Evolutionary conservation across 1,284 basidiomycete genomes (phyloP).

Genomic region (Melampsora larici-populina): DNA sequence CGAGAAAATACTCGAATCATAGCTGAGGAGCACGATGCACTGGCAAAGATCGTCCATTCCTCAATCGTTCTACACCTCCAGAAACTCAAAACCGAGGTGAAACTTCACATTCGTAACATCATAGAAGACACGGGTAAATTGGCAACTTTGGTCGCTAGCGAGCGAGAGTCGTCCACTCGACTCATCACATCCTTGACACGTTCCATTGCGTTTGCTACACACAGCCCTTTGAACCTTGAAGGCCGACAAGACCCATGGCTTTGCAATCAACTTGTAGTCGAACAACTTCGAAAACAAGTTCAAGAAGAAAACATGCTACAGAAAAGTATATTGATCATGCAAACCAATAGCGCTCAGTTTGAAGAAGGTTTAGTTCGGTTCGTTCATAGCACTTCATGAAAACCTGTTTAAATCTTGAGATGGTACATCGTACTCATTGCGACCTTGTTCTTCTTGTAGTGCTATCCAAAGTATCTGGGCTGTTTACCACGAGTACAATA

Average conservation of each 20-base stretch:
- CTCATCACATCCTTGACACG: slow-evolving; percentile 83
- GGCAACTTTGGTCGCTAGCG: slow-evolving; percentile 85
- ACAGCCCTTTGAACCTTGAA: slow-evolving; percentile 83
- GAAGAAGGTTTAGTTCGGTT: slow-evolving; percentile 91
- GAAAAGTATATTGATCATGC: slow-evolving; percentile 98
- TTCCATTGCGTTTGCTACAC: slow-evolving; percentile 85
- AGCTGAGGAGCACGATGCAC: slow-evolving; percentile 93
- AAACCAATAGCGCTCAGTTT: slow-evolving; percentile 92
- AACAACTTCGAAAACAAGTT: slow-evolving; percentile 82
- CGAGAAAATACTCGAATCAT: slow-evolving; percentile 86
- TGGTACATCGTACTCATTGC: background rate
- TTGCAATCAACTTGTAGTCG: slow-evolving; percentile 73
- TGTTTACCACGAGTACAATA: slow-evolving; percentile 94
- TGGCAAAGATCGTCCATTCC: slow-evolving; percentile 91
- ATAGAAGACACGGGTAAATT: slow-evolving; percentile 65
- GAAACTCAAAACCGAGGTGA: slow-evolving; percentile 89
- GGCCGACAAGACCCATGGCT: slow-evolving; percentile 79
- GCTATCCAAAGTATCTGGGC: slow-evolving; percentile 89
- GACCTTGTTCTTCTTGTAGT: slow-evolving; percentile 50
- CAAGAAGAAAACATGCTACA: slow-evolving; percentile 97
- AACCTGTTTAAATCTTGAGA: background rate
- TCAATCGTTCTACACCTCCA: slow-evolving; percentile 97
- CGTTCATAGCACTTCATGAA: background rate
- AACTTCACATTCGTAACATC: slow-evolving; percentile 82
- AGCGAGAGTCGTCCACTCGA: slow-evolving; percentile 83